Evolutionary conservation across 2,329 filamentous ascomycete species (phyloP).

Genomic region (Penicillium sp.): DNA sequence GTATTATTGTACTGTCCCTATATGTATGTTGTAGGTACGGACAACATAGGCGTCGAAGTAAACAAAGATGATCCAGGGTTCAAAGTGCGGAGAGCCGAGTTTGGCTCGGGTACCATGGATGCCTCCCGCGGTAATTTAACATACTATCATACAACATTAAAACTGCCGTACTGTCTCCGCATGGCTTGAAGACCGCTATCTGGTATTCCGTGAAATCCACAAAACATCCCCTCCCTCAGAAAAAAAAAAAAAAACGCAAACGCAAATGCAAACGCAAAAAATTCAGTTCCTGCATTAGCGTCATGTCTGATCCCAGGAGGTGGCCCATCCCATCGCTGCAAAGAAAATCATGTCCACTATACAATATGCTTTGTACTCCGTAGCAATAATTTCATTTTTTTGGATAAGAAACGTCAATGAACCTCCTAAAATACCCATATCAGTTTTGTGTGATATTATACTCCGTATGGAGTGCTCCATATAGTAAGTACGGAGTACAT

Average conservation of each 20-base stretch:
- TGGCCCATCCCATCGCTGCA: constrained; percentile 3
- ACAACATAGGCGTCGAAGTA: constrained; percentile 1
- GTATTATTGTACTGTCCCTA: no score
- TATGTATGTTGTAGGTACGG: no score
- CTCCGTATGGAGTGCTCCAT: background rate
- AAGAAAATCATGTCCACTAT: constrained; percentile 11
- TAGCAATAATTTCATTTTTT: background rate
- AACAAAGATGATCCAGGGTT: constrained; percentile 16
- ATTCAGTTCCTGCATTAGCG: constrained; percentile 42
- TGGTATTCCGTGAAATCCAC: background rate
- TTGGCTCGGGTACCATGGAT: constrained; percentile 11
- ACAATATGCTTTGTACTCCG: background rate
- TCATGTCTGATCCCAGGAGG: constrained; percentile 19
- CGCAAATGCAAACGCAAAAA: constrained; percentile 2
- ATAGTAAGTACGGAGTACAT: background rate
- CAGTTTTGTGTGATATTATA: background rate
- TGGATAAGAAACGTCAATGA: background rate
- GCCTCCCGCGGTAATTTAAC: constrained; percentile 12
- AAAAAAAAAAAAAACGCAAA: background rate
- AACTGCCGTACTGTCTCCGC: background rate
- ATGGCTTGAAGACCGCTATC: background rate
- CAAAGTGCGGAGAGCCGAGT: constrained; percentile 6
- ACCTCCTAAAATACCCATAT: background rate
- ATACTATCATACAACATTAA: background rate
- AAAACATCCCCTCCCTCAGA: background rate